Conservation (phyloP, 2,329 filamentous ascomycete species). For the Clarireedia monteithiana region DNA sequence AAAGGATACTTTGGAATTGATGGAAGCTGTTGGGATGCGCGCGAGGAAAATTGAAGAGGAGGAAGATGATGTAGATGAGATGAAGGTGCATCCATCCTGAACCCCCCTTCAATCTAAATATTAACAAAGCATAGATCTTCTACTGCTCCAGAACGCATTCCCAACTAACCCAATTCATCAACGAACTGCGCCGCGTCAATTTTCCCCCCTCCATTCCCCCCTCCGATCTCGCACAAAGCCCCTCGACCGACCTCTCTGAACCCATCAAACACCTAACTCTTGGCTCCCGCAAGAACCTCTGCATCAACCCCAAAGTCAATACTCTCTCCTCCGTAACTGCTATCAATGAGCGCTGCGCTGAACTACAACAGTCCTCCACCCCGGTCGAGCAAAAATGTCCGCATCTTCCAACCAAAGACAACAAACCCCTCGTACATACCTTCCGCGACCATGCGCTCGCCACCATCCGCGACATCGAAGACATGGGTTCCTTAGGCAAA, state of each 20-base stretch:
- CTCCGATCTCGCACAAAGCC: constrained; percentile 38
- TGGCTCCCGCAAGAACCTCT: constrained; percentile 63
- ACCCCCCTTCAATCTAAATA: not conserved
- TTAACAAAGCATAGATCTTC: constrained; percentile 40
- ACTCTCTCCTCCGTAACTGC: constrained; percentile 63
- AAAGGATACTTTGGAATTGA: constrained; percentile 51
- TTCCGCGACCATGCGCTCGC: constrained; percentile 84
- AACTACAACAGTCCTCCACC: constrained; percentile 68
- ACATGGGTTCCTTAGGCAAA: constrained; percentile 71
- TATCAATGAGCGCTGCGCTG: constrained; percentile 89
- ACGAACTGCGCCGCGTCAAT: constrained; percentile 55
- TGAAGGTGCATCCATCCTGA: constrained; percentile 36
- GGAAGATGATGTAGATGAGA: constrained; percentile 44
- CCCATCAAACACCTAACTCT: constrained; percentile 59
- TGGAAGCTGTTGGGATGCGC: constrained; percentile 45
- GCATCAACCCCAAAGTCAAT: constrained; percentile 79
- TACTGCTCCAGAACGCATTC: constrained; percentile 70
- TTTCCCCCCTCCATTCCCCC: constrained; percentile 50
- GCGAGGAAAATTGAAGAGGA: constrained; percentile 29
- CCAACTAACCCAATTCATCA: constrained; percentile 62
- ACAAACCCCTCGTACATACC: constrained; percentile 60
- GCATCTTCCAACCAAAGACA: constrained; percentile 72
- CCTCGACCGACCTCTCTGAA: constrained; percentile 34
- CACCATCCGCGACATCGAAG: constrained; percentile 86
- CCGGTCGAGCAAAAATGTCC: constrained; percentile 61